phyloP scores from a whole-genome alignment of 192 early-diverging fungal genomes.

The Radiomyces spectabilis region DNA sequence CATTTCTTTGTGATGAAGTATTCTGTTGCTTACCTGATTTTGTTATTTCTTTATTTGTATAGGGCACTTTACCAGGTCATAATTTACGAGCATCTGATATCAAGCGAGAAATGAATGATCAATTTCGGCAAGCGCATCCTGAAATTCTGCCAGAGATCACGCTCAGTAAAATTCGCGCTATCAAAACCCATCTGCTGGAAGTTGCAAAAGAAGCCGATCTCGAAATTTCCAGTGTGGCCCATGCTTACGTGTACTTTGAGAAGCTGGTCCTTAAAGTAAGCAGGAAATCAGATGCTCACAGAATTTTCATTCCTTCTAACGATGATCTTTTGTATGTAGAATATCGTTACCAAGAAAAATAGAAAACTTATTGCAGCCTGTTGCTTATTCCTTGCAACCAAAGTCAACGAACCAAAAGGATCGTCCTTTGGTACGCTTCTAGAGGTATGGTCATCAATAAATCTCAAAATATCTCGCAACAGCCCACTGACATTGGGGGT shows the following conservation, averaged over 20 bases:
- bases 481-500: too few species aligned
- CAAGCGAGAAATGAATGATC: slow-evolving; percentile 84
- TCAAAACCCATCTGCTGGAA: slow-evolving; percentile 70
- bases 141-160: slow-evolving; percentile 77
- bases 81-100: slow-evolving; percentile 75
- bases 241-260: slow-evolving; percentile 91
- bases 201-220: slow-evolving; percentile 63
- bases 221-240: slow-evolving; percentile 85
- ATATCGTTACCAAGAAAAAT: slow-evolving; percentile 62
- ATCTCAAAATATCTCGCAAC: too few species aligned
- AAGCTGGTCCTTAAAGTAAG: slow-evolving; percentile 84
- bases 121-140: slow-evolving; percentile 76
- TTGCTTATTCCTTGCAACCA: slow-evolving; percentile 76
- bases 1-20: too few species aligned
- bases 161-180: slow-evolving; percentile 78
- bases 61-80: slow-evolving; percentile 80
- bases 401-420: slow-evolving; percentile 83
- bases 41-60: too few species aligned
- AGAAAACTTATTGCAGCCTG: slow-evolving; percentile 65
- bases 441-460: too few species aligned
- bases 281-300: too few species aligned
- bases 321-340: slow-evolving; percentile 22
- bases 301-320: background rate
- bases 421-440: too few species aligned
- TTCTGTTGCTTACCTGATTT: too few species aligned